phyloP scores from a whole-genome alignment of 257 asterid species.

The Mentha longifolia region DNA sequence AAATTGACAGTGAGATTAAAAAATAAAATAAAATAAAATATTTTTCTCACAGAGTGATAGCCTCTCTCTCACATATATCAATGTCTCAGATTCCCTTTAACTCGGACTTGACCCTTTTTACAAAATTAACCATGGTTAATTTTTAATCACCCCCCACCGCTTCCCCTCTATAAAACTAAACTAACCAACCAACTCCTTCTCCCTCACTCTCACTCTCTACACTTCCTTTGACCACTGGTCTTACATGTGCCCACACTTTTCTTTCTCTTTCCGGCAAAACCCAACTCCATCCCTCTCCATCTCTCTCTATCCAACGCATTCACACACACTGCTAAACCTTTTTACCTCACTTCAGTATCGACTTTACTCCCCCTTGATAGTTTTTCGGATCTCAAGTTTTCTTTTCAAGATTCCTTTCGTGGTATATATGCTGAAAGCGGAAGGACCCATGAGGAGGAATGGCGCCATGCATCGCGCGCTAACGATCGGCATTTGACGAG shows the following conservation, averaged over 20 bases:
- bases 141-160: background rate
- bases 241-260: constrained; percentile 28
- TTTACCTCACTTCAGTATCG: constrained; percentile 35
- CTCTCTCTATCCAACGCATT: constrained; percentile 32
- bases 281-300: background rate
- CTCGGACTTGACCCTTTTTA: constrained; percentile 37
- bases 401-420: constrained; percentile 20
- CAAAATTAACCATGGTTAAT: constrained; percentile 33
- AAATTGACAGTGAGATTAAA: constrained; percentile 37
- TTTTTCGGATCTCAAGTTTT: constrained; percentile 24
- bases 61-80: constrained; percentile 25
- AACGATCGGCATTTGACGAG: background rate
- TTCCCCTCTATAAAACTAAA: constrained; percentile 40
- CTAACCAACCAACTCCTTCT: constrained; percentile 17
- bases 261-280: constrained; percentile 35
- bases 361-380: constrained; percentile 8
- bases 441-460: constrained; percentile 15
- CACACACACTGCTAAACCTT: constrained; percentile 16
- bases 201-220: constrained; percentile 12
- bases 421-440: constrained; percentile 29
- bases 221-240: constrained; percentile 44
- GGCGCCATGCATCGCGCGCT: constrained; percentile 29
- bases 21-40: too few relatives aligned
- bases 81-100: constrained; percentile 51
- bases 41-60: background rate